A percentile compares a stretch with the other conserved stretches of the same genome.
phyloP scores from a whole-genome alignment of 148 eudicot genomes.

The Amaranthus cruentus region DNA sequence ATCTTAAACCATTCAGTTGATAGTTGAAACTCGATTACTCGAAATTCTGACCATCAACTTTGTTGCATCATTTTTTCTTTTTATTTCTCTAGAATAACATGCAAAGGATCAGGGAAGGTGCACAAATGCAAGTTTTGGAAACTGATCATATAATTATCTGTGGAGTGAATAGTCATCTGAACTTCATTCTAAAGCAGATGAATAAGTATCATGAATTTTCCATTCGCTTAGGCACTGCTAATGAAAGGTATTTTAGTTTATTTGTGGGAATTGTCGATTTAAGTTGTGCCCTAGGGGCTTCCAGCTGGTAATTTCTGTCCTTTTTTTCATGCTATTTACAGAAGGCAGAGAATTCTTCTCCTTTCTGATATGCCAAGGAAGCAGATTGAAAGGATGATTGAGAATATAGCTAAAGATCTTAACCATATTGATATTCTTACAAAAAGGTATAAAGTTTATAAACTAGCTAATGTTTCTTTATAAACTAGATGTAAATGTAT shows the following conservation, averaged over 20 bases:
- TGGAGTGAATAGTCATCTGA: constrained; percentile 83
- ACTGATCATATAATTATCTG: constrained; percentile 90
- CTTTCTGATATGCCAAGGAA: constrained; percentile 88
- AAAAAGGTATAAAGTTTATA: constrained; percentile 50
- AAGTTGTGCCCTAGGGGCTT: background rate
- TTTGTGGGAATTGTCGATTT: background rate
- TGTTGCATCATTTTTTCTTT: constrained; percentile 1
- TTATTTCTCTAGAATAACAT: constrained; percentile 64
- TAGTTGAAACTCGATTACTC: constrained; percentile 13
- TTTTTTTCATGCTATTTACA: constrained; percentile 26
- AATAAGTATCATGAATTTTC: constrained; percentile 86
- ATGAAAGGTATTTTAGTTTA: constrained; percentile 55
- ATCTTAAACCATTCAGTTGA: constrained; percentile 8
- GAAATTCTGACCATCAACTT: constrained; percentile 9
- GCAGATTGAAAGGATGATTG: constrained; percentile 78
- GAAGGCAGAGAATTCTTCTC: constrained; percentile 90
- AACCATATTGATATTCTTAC: constrained; percentile 73
- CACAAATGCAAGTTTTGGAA: constrained; percentile 89
- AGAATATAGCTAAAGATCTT: constrained; percentile 75
- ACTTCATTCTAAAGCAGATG: constrained; percentile 79
- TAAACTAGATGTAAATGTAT: background rate
- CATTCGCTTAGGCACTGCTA: constrained; percentile 86
- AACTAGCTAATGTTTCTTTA: background rate
- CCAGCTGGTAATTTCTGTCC: background rate
- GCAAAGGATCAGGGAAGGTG: constrained; percentile 95